Percentiles rank a stretch among this genome's conserved stretches.
phyloP scores from a whole-genome alignment of 2,329 filamentous ascomycete species.

The Daldinia eschscholtzii region DNA sequence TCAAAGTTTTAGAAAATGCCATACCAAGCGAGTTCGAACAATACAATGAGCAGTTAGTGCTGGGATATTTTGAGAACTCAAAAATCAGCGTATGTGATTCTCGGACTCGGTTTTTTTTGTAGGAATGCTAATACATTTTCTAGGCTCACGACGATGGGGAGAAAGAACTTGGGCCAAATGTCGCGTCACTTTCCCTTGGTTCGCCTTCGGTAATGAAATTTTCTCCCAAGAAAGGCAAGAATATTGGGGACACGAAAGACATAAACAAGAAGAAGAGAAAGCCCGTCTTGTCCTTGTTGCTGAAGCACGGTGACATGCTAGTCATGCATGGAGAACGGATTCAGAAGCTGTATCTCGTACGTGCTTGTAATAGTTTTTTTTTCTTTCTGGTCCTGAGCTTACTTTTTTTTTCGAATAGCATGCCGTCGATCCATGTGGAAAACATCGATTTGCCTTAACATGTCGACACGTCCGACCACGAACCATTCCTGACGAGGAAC shows the following conservation, averaged over 20 bases:
- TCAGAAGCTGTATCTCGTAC: slow-evolving; percentile 69
- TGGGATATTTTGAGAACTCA: slow-evolving; percentile 72
- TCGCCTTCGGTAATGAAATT: slow-evolving; percentile 69
- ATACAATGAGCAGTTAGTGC: slow-evolving; percentile 74
- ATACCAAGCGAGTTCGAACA: slow-evolving; percentile 52
- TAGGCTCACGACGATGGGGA: slow-evolving; percentile 77
- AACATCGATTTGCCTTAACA: slow-evolving; percentile 69
- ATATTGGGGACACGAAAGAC: slow-evolving; percentile 46
- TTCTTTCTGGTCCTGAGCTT: slow-evolving; percentile 26
- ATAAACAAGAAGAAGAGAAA: slow-evolving; percentile 44
- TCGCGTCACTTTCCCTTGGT: slow-evolving; percentile 72
- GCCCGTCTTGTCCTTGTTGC: slow-evolving; percentile 54
- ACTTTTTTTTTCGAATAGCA: slow-evolving; percentile 56
- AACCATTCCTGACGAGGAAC: slow-evolving; percentile 53
- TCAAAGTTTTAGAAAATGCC: slow-evolving; percentile 24
- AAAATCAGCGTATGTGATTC: slow-evolving; percentile 64
- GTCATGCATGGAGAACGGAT: slow-evolving; percentile 72
- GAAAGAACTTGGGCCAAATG: slow-evolving; percentile 69
- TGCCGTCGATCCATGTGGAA: slow-evolving; percentile 63
- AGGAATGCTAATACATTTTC: not conserved
- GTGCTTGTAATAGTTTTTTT: slow-evolving; percentile 27
- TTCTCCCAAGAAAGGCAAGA: slow-evolving; percentile 62
- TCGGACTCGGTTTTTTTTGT: not conserved
- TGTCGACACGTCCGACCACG: slow-evolving; percentile 64
- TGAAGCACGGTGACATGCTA: slow-evolving; percentile 74